Conservation (phyloP, 192 early-diverging fungal species). For the Entomortierella parvispora region DNA sequence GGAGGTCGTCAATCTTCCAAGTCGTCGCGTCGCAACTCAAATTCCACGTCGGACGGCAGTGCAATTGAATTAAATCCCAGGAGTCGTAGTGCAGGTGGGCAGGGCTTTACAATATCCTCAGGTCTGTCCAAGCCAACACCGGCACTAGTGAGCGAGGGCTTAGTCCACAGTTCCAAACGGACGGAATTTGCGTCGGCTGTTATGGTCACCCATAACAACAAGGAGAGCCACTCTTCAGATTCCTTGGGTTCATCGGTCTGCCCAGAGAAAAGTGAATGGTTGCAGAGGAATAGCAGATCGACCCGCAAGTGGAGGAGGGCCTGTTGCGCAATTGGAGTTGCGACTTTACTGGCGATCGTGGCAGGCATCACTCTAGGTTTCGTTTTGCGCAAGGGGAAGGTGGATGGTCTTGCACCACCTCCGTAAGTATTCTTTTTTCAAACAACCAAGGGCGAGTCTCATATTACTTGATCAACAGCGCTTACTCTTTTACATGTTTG, state of each 20-base stretch:
- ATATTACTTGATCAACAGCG: background rate
- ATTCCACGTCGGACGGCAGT: conserved; percentile 8
- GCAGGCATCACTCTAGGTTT: conserved; percentile 33
- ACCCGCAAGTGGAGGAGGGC: conserved; percentile 38
- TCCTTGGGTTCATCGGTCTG: background rate
- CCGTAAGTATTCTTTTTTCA: conserved; percentile 11
- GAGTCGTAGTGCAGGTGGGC: too few species aligned
- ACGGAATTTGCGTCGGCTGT: conserved; percentile 14
- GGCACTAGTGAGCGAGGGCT: background rate
- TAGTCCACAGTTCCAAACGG: background rate
- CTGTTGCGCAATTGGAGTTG: conserved; percentile 22
- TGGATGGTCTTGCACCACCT: conserved; percentile 41
- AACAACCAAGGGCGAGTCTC: background rate
- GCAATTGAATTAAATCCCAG: conserved; percentile 30
- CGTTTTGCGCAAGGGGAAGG: conserved; percentile 19
- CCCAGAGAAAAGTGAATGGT: conserved; percentile 23
- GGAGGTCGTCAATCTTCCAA: conserved; percentile 1
- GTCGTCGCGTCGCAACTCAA: conserved; percentile 30
- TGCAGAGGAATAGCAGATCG: conserved; percentile 19
- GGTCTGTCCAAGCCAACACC: conserved; percentile 7
- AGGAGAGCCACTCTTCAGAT: conserved; percentile 3
- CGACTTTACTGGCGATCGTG: conserved; percentile 15
- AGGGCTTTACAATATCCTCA: conserved; percentile 1
- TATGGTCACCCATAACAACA: conserved; percentile 7
- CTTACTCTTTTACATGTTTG: background rate